A percentile compares a stretch with the other conserved stretches of the same genome.
phyloP scores from a whole-genome alignment of 2,329 filamentous ascomycete genomes.

The Arthroderma sp. region DNA sequence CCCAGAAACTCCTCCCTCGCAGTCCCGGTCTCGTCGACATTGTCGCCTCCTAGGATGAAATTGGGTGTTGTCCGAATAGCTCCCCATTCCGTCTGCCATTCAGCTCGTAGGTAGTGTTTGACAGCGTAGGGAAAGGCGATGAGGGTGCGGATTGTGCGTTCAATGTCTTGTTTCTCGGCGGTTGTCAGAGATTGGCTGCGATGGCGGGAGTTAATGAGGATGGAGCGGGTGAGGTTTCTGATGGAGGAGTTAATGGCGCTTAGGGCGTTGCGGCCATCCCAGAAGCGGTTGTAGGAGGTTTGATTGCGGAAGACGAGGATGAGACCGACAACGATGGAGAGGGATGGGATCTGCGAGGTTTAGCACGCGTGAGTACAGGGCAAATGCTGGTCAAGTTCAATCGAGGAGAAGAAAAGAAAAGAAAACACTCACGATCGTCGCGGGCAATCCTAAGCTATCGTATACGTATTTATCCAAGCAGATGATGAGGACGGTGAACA shows the following conservation, averaged over 20 bases:
- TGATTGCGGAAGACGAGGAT: constrained; percentile 56
- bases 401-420: neutral
- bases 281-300: constrained; percentile 52
- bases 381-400: too few species aligned
- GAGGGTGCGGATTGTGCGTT: constrained; percentile 44
- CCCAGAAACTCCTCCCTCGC: constrained; percentile 38
- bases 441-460: constrained; percentile 41
- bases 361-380: neutral
- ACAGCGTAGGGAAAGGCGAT: constrained; percentile 50
- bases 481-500: constrained; percentile 46
- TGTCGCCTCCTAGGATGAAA: neutral
- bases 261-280: constrained; percentile 46
- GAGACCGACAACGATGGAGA: constrained; percentile 53
- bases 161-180: constrained; percentile 42
- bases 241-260: constrained; percentile 45
- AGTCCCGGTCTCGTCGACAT: constrained; percentile 15
- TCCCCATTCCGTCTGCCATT: constrained; percentile 36
- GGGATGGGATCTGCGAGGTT: constrained; percentile 38
- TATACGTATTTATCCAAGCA: constrained; percentile 42
- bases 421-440: constrained; percentile 37
- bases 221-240: constrained; percentile 44
- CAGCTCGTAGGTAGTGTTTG: constrained; percentile 51
- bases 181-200: constrained; percentile 20
- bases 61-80: neutral
- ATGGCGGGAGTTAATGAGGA: constrained; percentile 37